phyloP scores from a whole-genome alignment of 768 basidiomycete species.

The Mycena amicta region DNA sequence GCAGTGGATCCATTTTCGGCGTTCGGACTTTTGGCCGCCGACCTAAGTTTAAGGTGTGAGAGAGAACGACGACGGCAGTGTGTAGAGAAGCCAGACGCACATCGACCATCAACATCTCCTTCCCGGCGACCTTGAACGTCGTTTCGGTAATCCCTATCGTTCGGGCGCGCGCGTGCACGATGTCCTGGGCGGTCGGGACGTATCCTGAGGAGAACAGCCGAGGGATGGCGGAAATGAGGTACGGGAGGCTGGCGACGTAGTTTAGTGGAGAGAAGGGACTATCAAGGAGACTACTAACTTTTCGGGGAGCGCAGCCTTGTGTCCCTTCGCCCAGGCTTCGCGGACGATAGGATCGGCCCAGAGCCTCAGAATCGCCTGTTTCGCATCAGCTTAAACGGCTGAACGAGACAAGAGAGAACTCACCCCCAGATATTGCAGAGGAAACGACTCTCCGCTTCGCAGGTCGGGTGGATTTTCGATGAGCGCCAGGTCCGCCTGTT shows the following conservation, averaged over 20 bases:
- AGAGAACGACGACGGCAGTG: conserved; percentile 87
- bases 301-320: conserved; percentile 90
- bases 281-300: conserved; percentile 54
- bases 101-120: conserved; percentile 92
- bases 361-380: conserved; percentile 57
- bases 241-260: conserved; percentile 50
- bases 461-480: conserved; percentile 73
- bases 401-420: not conserved
- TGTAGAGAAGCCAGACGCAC: too few relatives aligned
- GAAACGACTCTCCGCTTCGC: conserved; percentile 80
- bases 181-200: conserved; percentile 81
- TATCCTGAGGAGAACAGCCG: conserved; percentile 78
- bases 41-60: conserved; percentile 74
- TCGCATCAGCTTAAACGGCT: not conserved
- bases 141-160: conserved; percentile 94
- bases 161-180: conserved; percentile 81
- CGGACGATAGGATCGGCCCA: conserved; percentile 82
- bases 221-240: conserved; percentile 80
- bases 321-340: conserved; percentile 76
- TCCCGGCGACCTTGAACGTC: conserved; percentile 72
- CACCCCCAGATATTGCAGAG: conserved; percentile 56
- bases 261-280: not conserved
- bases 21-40: not conserved
- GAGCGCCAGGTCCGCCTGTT: conserved; percentile 52
- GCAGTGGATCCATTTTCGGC: conserved; percentile 64